phyloP scores from a whole-genome alignment of 176 grass and related monocot species.

The Triticum timopheevii region DNA sequence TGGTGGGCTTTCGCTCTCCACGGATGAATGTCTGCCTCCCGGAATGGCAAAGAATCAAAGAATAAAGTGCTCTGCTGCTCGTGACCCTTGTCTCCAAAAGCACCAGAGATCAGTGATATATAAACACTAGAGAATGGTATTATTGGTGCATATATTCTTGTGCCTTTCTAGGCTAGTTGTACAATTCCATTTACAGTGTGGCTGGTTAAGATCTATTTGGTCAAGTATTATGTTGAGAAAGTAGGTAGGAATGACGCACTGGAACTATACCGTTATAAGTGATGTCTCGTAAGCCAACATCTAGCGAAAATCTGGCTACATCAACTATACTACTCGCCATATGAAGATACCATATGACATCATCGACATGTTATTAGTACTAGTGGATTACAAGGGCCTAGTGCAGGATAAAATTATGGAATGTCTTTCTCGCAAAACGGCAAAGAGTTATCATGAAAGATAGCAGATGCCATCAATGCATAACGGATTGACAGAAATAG shows the following conservation, averaged over 20 bases:
- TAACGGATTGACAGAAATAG: background rate
- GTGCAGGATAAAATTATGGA: background rate
- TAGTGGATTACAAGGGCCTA: background rate
- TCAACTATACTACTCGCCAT: background rate
- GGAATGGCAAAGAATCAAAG: constrained; percentile 29
- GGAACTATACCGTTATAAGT: background rate
- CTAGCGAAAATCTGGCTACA: background rate
- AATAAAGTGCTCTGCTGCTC: constrained; percentile 32
- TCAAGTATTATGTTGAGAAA: background rate
- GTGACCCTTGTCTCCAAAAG: constrained; percentile 16
- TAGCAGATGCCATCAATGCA: background rate
- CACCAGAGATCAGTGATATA: background rate
- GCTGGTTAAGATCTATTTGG: background rate
- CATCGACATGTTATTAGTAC: background rate
- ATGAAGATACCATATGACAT: background rate
- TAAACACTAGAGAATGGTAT: background rate
- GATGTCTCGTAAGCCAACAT: background rate
- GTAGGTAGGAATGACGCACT: background rate
- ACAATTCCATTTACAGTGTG: background rate
- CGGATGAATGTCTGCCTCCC: constrained; percentile 1
- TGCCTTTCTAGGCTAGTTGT: background rate
- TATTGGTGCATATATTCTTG: constrained; percentile 20
- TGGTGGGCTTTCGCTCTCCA: constrained; percentile 39
- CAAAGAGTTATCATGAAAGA: background rate
- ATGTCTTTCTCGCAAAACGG: constrained; percentile 10